Conservation (phyloP, 2,329 filamentous ascomycete genomes). For the Ophiostoma triangulosporum region DNA sequence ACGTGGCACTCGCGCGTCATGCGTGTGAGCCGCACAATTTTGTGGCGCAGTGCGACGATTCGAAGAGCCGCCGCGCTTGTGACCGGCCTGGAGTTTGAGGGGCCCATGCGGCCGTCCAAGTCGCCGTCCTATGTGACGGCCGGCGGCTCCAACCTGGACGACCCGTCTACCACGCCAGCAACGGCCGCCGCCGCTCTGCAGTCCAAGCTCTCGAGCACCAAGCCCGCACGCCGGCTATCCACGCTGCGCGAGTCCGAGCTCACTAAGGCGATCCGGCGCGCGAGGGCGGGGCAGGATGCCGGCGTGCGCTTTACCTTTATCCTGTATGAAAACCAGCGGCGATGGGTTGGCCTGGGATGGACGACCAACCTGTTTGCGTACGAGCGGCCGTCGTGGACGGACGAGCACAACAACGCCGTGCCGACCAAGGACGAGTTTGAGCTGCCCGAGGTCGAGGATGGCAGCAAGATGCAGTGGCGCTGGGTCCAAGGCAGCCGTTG, state of each 20-base stretch:
- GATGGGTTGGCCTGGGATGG: constrained; percentile 93
- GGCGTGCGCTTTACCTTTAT: constrained; percentile 95
- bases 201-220: constrained; percentile 17
- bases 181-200: constrained; percentile 12
- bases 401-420: constrained; percentile 79
- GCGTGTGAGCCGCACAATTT: constrained; percentile 68
- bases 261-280: constrained; percentile 28
- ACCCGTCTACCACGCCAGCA: constrained; percentile 12
- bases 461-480: constrained; percentile 43
- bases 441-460: constrained; percentile 47
- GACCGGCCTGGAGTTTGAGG: constrained; percentile 66
- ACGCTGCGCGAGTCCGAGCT: constrained; percentile 32
- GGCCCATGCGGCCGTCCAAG: constrained; percentile 24
- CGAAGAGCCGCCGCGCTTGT: constrained; percentile 56
- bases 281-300: constrained; percentile 39
- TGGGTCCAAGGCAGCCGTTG: constrained; percentile 83
- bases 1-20: constrained; percentile 88
- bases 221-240: constrained; percentile 17
- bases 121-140: constrained; percentile 16
- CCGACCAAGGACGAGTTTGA: constrained; percentile 59
- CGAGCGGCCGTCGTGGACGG: constrained; percentile 83
- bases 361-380: constrained; percentile 83
- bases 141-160: constrained; percentile 16
- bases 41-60: constrained; percentile 76
- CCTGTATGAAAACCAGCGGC: constrained; percentile 87